These are phyloP conservation scores for Castanea sativa DNA, from an alignment of 306 rosid species.

Conservation along the genomic window DNA sequence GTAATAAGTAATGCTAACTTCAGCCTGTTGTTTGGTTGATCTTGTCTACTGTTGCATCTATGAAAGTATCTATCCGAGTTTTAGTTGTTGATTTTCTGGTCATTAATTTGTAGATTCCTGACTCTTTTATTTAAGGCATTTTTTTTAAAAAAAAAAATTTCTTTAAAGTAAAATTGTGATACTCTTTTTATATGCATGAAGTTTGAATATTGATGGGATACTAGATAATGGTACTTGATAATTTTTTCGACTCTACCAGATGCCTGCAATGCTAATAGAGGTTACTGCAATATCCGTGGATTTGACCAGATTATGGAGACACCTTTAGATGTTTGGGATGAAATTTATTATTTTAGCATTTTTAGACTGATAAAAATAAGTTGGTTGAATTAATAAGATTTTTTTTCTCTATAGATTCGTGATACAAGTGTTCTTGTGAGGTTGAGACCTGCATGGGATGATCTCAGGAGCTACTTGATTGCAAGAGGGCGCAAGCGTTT, in stretches of 20 bases:
- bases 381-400: constrained; percentile 19
- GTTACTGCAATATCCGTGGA: not conserved
- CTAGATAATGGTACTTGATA: not conserved
- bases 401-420: constrained; percentile 61
- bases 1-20: constrained; percentile 8
- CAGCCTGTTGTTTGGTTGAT: constrained; percentile 5
- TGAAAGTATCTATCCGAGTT: constrained; percentile 3
- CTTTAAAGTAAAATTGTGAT: not conserved
- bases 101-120: constrained; percentile 3
- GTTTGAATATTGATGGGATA: not conserved
- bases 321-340: constrained; percentile 3
- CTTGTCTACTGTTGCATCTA: constrained; percentile 4
- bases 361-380: constrained; percentile 4
- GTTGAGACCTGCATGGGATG: constrained; percentile 99
- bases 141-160: not conserved
- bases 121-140: not conserved
- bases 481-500: constrained; percentile 99
- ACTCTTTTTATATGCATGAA: not conserved
- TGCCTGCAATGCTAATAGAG: not conserved
- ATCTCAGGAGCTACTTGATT: constrained; percentile 91
- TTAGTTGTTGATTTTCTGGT: constrained; percentile 10
- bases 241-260: not conserved
- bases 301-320: constrained; percentile 11
- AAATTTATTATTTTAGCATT: not conserved
- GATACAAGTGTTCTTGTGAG: constrained; percentile 99